Base-by-base conservation (phyloP, 352 stramenopile species). In the Pythium biforme region DNA sequence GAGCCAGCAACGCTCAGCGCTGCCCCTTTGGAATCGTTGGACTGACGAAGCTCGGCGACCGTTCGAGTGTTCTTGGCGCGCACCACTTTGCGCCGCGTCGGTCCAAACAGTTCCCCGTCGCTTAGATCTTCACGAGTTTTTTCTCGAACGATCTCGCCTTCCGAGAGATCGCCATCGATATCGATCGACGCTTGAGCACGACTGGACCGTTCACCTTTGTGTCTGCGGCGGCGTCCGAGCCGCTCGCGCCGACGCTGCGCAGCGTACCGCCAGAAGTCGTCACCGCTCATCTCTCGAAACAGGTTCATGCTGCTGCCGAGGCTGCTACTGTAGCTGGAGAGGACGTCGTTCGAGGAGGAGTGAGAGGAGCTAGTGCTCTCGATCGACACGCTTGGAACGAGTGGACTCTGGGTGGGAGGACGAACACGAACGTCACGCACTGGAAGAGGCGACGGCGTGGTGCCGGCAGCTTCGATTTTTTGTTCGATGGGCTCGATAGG, bases 41-140 rank as follows among this genome's bases (percentile, higher is more conserved):
- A 41, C 5, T 34, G 37, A 17, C 57, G 4, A 17, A 14, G 19
- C 12, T 61, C 27, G 7, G n/a, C n/a, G n/a, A 26, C 52, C 4
- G 48, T 31, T 19, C 15, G n/a, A 8, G n/a, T 15, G 26, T 82
- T 79, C 41, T 75, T 82, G 17, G 46, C 25, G 10, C 53, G 64
- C 11, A 72, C 34, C 29, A 76, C 67, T 20, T 65, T 63, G 5
- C 60, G 66, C 23, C 74, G 68, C 10, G 48, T 53, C 3, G 62
- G 41, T 5, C 79, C 79, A 57, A 70, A 85, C 45, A 90, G 59
- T 53, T 92, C 83, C 4, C 79, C 83, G 46, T 92, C 83, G 47
- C 83, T 92, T n/a, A 85, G 52, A 46, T 87, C 75, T 9, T 58
- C 51, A 6, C 37, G 7, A 4, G 9, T 19, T 20, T 43, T 43